Evolutionary conservation across 1,139 yeast genomes (phyloP).

Genomic region (Debaryomyces subglobosus): DNA sequence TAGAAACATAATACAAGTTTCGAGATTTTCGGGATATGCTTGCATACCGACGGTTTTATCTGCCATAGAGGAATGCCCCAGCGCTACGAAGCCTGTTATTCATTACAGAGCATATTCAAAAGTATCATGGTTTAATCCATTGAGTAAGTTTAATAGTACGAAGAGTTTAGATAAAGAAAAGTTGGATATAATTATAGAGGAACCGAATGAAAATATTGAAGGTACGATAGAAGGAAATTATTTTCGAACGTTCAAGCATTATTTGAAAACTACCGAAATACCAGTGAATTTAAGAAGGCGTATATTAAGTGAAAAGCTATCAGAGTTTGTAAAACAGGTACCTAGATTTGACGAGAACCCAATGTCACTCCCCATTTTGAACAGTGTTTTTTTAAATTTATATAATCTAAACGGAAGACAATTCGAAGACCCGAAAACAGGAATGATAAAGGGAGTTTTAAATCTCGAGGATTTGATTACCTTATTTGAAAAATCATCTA

Average conservation of each 20-base stretch:
- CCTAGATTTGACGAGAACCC: conserved; percentile 8
- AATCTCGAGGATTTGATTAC: conserved; percentile 15
- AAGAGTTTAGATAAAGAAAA: not conserved
- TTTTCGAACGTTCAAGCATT: conserved; percentile 26
- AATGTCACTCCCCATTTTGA: conserved; percentile 20
- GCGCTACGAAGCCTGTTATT: not conserved
- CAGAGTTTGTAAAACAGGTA: conserved; percentile 18
- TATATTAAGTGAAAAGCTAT: conserved; percentile 26
- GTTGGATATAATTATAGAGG: conserved; percentile 15
- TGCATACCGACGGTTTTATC: not conserved
- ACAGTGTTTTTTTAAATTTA: conserved; percentile 25
- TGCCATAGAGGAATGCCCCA: not conserved
- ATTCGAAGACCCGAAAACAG: conserved; percentile 1
- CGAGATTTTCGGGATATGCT: not conserved
- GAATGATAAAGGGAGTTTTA: conserved; percentile 7
- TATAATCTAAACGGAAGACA: conserved; percentile 17
- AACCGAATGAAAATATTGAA: conserved; percentile 8
- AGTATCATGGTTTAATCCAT: conserved; percentile 23
- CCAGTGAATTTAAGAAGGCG: conserved; percentile 22
- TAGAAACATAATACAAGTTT: not conserved
- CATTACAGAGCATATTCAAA: not conserved
- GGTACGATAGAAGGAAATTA: conserved; percentile 5
- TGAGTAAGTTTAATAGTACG: conserved; percentile 20
- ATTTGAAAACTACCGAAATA: conserved; percentile 32
- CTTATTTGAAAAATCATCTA: conserved; percentile 26